Evolutionary conservation across 441 rosid genomes (phyloP), one percentile per base, ranked within the genome.

Genomic region (Breynia disticha): DNA sequence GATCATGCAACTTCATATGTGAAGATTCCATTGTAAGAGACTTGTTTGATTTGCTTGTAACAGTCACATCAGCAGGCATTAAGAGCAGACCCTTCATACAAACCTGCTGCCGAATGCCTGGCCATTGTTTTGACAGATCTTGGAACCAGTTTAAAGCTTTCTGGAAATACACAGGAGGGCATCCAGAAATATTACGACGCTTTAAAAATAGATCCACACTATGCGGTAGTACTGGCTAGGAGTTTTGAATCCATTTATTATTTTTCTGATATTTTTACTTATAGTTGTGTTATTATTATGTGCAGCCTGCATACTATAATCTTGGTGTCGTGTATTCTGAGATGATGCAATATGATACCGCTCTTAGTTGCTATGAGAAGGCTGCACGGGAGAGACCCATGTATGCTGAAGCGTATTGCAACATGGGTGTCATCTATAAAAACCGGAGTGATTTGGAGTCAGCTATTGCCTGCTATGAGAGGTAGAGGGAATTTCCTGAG

Each of bases 291-390:
- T 46, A 19, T 19, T 22, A 12, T 32, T 67, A 48, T 59, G 11
- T 78, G 80, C 95, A 91, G 98, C 97, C 98, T 55, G 98, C 98
- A n/a, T 88, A 84, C 66, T 91, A 91, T 76, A 88, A 91, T 80
- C 84, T 88, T 46, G 98, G 98, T 52, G 97, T 91, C 49, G 95
- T 91, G 59, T 91, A 91, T 67, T 91, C 97, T 24, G 97, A 91
- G 74, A 77, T 91, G 91, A 88, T 91, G 98, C 95, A 91, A 80
- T 91, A 82, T 75, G 98, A 91, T 66, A 79, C 72, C 21, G 97
- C 97, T 62, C 91, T 91, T 65, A 63, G 64, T 66, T 91, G 90
- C 74, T 91, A 88, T 66, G 98, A 91, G 83, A 91, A 86, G 72
- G 98, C 95, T 78, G 98, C 91, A 44, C 20, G 81, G 35, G 95